phyloP scores from a whole-genome alignment of 345 rosid species.

The Camelina sativa region DNA sequence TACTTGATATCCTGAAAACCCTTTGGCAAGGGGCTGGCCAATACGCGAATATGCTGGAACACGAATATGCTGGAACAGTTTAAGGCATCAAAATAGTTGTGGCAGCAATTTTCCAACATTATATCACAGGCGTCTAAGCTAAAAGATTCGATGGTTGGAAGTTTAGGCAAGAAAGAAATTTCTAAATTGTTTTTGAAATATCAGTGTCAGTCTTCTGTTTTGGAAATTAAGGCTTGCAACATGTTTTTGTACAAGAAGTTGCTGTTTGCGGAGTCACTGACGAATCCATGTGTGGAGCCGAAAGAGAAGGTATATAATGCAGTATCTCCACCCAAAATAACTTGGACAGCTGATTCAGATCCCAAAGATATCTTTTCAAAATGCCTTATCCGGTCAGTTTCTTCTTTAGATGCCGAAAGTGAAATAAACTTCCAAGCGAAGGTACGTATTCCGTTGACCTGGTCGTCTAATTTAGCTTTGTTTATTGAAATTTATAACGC shows the following conservation, averaged over 20 bases:
- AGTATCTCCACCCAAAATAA: slow-evolving; percentile 42
- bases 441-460: slow-evolving; percentile 19
- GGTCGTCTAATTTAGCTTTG: neutral
- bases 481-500: neutral
- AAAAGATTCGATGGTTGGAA: slow-evolving; percentile 49
- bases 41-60: slow-evolving; percentile 59
- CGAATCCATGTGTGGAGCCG: slow-evolving; percentile 43
- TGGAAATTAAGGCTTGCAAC: slow-evolving; percentile 82
- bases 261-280: slow-evolving; percentile 59
- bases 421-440: slow-evolving; percentile 57
- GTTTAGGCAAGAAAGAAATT: slow-evolving; percentile 51
- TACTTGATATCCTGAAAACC: slow-evolving; percentile 78
- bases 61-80: slow-evolving; percentile 55
- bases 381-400: slow-evolving; percentile 62
- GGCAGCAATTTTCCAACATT: slow-evolving; percentile 66
- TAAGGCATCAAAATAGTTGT: slow-evolving; percentile 60
- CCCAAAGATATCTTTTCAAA: slow-evolving; percentile 55
- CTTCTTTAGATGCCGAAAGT: slow-evolving; percentile 59
- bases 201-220: slow-evolving; percentile 68
- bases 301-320: slow-evolving; percentile 46
- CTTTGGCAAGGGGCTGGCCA: slow-evolving; percentile 93
- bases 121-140: slow-evolving; percentile 48
- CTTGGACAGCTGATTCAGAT: slow-evolving; percentile 46
- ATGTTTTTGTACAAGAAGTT: slow-evolving; percentile 76
- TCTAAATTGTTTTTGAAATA: slow-evolving; percentile 55